phyloP scores from a whole-genome alignment of 495 filamentous ascomycete species.

The Penicillium cataractarum region DNA sequence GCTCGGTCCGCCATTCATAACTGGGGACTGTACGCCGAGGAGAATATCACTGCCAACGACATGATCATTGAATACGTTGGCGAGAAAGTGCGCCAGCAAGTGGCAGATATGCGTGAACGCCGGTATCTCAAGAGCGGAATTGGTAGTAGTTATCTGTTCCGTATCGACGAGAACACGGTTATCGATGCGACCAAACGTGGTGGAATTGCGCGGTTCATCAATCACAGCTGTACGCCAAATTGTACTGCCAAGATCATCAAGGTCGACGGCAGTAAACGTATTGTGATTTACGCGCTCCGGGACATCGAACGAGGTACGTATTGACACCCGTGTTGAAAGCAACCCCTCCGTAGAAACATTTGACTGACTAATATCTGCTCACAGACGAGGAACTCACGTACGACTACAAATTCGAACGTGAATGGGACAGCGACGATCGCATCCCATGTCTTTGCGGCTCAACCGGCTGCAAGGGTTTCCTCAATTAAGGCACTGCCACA shows the following conservation, averaged over 20 bases:
- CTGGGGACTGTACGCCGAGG: slow-evolving; percentile 97
- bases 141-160: slow-evolving; percentile 95
- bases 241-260: slow-evolving; percentile 99
- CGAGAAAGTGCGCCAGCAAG: slow-evolving; percentile 93
- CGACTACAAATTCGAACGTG: slow-evolving; percentile 99
- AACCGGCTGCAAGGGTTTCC: slow-evolving; percentile 94
- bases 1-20: slow-evolving; percentile 98
- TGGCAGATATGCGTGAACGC: slow-evolving; percentile 90
- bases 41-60: slow-evolving; percentile 95
- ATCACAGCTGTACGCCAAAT: slow-evolving; percentile 97
- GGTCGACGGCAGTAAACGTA: slow-evolving; percentile 97
- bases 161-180: slow-evolving; percentile 96
- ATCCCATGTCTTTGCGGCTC: slow-evolving; percentile 97
- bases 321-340: neutral
- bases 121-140: slow-evolving; percentile 95
- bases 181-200: slow-evolving; percentile 98
- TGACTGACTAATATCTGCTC: slow-evolving; percentile 45
- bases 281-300: slow-evolving; percentile 96
- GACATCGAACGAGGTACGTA: slow-evolving; percentile 92
- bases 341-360: neutral
- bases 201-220: slow-evolving; percentile 98
- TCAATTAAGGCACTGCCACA: slow-evolving; percentile 65
- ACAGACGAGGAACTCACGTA: slow-evolving; percentile 98
- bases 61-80: slow-evolving; percentile 99
- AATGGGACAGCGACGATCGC: slow-evolving; percentile 90